Conservation (phyloP, 805 yeast species). For the Scheffersomyces lignosus region DNA sequence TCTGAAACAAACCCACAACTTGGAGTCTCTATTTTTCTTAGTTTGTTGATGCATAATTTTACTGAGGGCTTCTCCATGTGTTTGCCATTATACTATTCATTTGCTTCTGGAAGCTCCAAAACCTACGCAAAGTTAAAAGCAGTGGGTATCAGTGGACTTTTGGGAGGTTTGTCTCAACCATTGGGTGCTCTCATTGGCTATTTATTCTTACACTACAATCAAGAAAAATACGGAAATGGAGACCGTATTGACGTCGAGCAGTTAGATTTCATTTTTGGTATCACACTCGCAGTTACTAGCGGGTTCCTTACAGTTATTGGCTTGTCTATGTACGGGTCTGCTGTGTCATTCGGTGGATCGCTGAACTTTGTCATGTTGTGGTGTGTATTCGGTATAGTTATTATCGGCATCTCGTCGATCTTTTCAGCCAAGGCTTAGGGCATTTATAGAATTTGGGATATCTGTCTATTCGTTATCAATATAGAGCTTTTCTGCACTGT, state of each 20-base stretch:
- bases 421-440: constrained; percentile 13
- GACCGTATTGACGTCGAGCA: constrained; percentile 29
- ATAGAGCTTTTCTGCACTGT: no score
- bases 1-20: constrained; percentile 60
- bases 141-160: constrained; percentile 56
- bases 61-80: constrained; percentile 96
- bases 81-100: constrained; percentile 79
- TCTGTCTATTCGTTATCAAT: no score
- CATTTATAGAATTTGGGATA: no score
- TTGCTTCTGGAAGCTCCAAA: constrained; percentile 47
- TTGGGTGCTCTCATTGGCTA: constrained; percentile 80
- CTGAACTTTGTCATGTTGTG: constrained; percentile 59
- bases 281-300: constrained; percentile 69
- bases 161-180: constrained; percentile 89
- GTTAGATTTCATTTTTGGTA: constrained; percentile 53
- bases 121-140: constrained; percentile 52
- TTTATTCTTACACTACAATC: constrained; percentile 40
- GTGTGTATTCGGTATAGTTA: constrained; percentile 58
- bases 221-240: constrained; percentile 29
- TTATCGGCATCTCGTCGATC: constrained; percentile 51
- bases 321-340: constrained; percentile 82
- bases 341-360: constrained; percentile 75
- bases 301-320: constrained; percentile 85
- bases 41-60: constrained; percentile 85
- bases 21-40: constrained; percentile 79